Conservation (phyloP, 208 protist genomes). For the Leishmania tarentolae region DNA sequence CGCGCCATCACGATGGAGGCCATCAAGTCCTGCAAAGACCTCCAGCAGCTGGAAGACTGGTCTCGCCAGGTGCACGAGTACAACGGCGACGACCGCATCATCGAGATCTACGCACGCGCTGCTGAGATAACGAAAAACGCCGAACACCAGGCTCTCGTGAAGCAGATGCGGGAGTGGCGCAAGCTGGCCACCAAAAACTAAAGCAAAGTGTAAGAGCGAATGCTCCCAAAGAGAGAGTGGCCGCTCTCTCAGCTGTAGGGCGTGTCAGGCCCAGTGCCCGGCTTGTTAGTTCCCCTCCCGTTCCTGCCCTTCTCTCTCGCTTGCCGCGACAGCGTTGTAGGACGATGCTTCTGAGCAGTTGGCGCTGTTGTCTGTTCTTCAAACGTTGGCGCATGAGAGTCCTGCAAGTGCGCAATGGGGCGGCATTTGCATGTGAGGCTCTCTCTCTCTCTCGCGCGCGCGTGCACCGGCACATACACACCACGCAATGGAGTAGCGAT, state of each 20-base stretch:
- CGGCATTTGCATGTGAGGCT: neutral
- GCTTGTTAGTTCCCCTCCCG: neutral
- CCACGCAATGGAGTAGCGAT: neutral
- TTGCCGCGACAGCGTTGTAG: neutral
- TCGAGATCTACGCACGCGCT: constrained; percentile 85
- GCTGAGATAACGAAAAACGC: constrained; percentile 80
- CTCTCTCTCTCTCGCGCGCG: no score
- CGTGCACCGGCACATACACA: neutral
- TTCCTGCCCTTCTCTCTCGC: constrained; percentile 15
- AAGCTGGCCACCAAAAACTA: constrained; percentile 69
- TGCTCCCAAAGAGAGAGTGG: neutral
- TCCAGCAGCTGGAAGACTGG: constrained; percentile 83
- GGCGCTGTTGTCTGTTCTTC: neutral
- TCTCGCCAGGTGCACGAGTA: constrained; percentile 84
- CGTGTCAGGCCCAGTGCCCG: neutral
- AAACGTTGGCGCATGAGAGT: neutral
- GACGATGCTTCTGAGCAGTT: neutral
- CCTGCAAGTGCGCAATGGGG: neutral
- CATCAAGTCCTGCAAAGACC: constrained; percentile 68
- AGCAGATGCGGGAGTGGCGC: constrained; percentile 78
- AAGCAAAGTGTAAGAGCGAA: neutral
- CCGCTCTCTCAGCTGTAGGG: neutral
- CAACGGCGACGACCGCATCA: constrained; percentile 85
- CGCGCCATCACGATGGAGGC: constrained; percentile 72
- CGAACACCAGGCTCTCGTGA: constrained; percentile 72